These are phyloP conservation scores for Metschnikowia vanudenii DNA, from an alignment of 805 yeast species.

Conservation along the genomic window DNA sequence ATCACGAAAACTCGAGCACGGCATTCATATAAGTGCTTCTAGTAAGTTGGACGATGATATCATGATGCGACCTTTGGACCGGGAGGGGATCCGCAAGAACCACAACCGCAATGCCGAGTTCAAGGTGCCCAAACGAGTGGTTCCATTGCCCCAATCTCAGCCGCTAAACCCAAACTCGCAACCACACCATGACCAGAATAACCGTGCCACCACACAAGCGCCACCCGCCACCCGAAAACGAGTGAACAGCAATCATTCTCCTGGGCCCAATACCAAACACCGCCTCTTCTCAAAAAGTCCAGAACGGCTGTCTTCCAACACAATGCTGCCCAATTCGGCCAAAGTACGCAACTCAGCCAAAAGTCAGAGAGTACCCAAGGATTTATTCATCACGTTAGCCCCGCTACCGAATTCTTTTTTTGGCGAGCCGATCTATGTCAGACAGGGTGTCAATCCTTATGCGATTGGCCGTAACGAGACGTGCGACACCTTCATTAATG, in stretches of 20 bases:
- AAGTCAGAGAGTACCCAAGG: slow-evolving; percentile 40
- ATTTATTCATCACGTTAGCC: slow-evolving; percentile 60
- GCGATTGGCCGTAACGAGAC: slow-evolving; percentile 71
- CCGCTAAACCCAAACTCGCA: slow-evolving; percentile 13
- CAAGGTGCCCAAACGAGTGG: slow-evolving; percentile 44
- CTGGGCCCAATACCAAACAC: background rate
- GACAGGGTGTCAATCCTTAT: slow-evolving; percentile 65
- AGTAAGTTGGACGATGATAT: slow-evolving; percentile 43
- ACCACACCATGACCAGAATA: background rate
- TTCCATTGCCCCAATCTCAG: slow-evolving; percentile 44
- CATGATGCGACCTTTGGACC: slow-evolving; percentile 43
- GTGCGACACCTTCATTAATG: slow-evolving; percentile 61
- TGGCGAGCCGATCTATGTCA: slow-evolving; percentile 52
- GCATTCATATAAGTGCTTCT: slow-evolving; percentile 34
- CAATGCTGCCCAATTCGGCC: too few relatives aligned
- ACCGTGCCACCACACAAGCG: background rate
- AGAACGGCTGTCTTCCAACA: background rate
- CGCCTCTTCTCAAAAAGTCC: background rate
- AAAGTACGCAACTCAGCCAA: background rate
- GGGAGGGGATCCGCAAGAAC: slow-evolving; percentile 21
- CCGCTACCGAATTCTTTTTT: slow-evolving; percentile 49
- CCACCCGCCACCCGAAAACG: background rate
- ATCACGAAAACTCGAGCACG: slow-evolving; percentile 42
- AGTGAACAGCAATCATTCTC: background rate
- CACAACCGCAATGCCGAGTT: slow-evolving; percentile 32